phyloP scores from a whole-genome alignment of 2,329 filamentous ascomycete genomes.

The Aspergillus tanneri region DNA sequence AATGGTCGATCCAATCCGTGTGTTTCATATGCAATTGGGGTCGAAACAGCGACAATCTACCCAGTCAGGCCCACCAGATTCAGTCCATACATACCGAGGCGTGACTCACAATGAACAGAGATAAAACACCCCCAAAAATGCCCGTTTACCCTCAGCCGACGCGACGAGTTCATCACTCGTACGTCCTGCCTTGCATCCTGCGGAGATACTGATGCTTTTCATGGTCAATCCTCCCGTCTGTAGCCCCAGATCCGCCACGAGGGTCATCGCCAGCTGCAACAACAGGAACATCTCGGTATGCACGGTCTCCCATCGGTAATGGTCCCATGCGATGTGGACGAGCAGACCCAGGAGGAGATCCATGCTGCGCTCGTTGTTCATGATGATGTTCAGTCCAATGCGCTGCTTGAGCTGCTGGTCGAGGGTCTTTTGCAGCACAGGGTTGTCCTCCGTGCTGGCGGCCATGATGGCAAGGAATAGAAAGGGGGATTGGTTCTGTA shows the following conservation, averaged over 20 bases:
- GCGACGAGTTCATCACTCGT: too few species aligned
- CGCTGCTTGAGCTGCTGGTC: constrained; percentile 3
- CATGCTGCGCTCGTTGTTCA: constrained; percentile 10
- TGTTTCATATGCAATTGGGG: constrained; percentile 12
- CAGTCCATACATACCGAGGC: not conserved
- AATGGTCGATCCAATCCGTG: constrained; percentile 13
- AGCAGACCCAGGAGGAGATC: constrained; percentile 13
- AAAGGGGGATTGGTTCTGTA: constrained; percentile 8
- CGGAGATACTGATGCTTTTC: not conserved
- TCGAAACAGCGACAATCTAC: constrained; percentile 12
- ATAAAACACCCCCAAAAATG: constrained; percentile 13
- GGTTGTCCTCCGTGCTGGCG: constrained; percentile 4
- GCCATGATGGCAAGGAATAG: constrained; percentile 9
- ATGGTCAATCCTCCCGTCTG: constrained; percentile 4
- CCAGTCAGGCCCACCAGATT: not conserved
- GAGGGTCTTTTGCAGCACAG: constrained; percentile 1
- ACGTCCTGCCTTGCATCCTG: not conserved
- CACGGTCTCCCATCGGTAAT: constrained; percentile 13
- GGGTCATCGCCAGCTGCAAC: constrained; percentile 7
- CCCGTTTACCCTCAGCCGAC: too few species aligned
- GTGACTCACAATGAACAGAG: constrained; percentile 8
- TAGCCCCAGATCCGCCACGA: constrained; percentile 8
- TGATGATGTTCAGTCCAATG: constrained; percentile 4
- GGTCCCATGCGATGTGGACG: constrained; percentile 14
- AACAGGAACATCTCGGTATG: constrained; percentile 13